Conservation (phyloP, 31 red algal genomes). For the Bonnemaisonia californica region DNA sequence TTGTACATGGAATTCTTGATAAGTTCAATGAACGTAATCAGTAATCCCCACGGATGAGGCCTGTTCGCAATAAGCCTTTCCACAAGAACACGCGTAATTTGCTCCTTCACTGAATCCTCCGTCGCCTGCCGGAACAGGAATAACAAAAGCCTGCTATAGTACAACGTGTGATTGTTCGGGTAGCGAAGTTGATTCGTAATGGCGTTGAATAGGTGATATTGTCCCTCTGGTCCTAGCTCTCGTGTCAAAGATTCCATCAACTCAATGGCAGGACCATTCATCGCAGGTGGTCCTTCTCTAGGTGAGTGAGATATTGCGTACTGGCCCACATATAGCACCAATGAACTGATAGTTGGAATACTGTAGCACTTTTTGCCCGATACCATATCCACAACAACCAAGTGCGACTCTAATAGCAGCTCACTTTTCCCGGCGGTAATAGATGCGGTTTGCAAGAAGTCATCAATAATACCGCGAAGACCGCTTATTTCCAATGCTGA, state of each 20-base stretch:
- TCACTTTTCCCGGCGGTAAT: background rate
- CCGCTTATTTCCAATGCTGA: conserved; percentile 36
- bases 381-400: conserved; percentile 2
- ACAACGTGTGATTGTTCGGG: conserved; percentile 92
- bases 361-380: conserved; percentile 36
- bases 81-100: conserved; percentile 89
- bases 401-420: conserved; percentile 21
- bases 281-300: conserved; percentile 16
- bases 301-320: conserved; percentile 22
- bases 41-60: conserved; percentile 98
- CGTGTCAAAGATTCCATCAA: conserved; percentile 62
- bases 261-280: conserved; percentile 62
- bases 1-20: conserved; percentile 92
- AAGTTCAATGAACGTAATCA: conserved; percentile 94
- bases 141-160: conserved; percentile 85
- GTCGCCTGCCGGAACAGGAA: conserved; percentile 79
- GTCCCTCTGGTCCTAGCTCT: conserved; percentile 84
- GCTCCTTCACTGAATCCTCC: conserved; percentile 81
- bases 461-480: conserved; percentile 58
- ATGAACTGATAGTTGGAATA: conserved; percentile 70
- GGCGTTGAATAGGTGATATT: conserved; percentile 77
- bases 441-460: conserved; percentile 27
- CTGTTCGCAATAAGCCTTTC: conserved; percentile 91
- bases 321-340: conserved; percentile 89
- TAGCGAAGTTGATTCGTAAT: conserved; percentile 92